Evolutionary conservation across 2,329 filamentous ascomycete species (phyloP).

Genomic region (Parasarocladium wereldwijsianum): DNA sequence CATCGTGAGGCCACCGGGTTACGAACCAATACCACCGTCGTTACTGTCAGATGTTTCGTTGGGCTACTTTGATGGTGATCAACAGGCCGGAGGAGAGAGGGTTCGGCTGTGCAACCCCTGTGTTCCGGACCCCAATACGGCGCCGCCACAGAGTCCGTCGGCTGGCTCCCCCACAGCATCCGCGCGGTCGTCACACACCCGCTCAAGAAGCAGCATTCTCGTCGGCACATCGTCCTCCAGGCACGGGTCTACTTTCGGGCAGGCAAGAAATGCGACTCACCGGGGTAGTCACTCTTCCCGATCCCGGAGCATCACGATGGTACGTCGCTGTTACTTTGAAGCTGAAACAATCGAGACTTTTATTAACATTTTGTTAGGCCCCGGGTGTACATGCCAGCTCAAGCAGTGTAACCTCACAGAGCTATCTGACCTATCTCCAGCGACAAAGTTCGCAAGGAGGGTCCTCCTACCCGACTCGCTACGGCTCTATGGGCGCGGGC

Average conservation of each 20-base stretch:
- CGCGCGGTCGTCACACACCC: conserved; percentile 23
- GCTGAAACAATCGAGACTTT: not conserved
- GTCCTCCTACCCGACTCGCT: conserved; percentile 16
- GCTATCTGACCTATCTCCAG: conserved; percentile 12
- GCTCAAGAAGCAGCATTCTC: conserved; percentile 30
- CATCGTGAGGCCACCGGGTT: conserved; percentile 63
- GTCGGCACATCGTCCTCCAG: conserved; percentile 9
- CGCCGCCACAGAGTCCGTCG: conserved; percentile 32
- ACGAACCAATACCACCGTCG: conserved; percentile 21
- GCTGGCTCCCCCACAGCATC: conserved; percentile 16
- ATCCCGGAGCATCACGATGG: conserved; percentile 34
- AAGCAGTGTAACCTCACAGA: conserved; percentile 13
- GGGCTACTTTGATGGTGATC: conserved; percentile 27
- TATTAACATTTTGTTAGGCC: conserved; percentile 6
- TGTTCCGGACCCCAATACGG: conserved; percentile 45
- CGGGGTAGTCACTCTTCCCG: conserved; percentile 18
- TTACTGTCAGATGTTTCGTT: conserved; percentile 23
- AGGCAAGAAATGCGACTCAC: conserved; percentile 20
- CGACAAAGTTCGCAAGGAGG: conserved; percentile 1
- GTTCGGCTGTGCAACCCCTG: conserved; percentile 48
- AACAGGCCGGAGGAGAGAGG: conserved; percentile 37
- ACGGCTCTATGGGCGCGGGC: conserved; percentile 14
- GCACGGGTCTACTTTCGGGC: no score
- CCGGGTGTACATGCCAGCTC: conserved; percentile 9
- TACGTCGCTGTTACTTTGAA: conserved; percentile 17